These are phyloP conservation scores for Boletus coccyginus DNA, from an alignment of 768 basidiomycete species.

Conservation along the genomic window DNA sequence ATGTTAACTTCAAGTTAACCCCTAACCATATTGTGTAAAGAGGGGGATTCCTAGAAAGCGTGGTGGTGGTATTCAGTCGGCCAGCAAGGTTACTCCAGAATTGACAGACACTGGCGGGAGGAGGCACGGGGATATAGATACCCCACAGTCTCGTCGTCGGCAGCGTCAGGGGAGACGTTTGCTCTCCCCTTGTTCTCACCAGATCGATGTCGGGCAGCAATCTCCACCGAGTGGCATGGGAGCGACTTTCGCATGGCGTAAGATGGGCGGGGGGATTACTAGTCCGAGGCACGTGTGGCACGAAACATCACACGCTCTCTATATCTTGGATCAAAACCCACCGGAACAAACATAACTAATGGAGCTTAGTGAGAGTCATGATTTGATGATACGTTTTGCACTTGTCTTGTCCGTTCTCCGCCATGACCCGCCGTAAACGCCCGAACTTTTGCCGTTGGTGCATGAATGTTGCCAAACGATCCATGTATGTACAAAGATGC, in stretches of 20 bases:
- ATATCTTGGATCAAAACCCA: background rate
- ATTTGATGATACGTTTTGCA: too few species aligned
- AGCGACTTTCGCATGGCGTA: background rate
- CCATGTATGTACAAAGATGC: too few species aligned
- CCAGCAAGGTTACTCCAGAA: background rate
- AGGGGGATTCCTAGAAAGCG: too few species aligned
- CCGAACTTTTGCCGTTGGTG: background rate
- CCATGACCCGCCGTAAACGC: background rate
- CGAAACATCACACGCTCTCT: too few species aligned
- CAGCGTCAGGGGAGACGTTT: background rate
- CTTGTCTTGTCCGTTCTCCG: background rate
- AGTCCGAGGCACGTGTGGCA: too few species aligned
- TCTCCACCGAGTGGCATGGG: background rate
- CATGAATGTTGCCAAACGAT: background rate
- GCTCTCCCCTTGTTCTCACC: background rate
- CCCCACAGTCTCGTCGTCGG: background rate
- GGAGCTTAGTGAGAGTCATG: background rate
- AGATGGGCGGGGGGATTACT: too few species aligned
- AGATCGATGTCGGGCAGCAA: background rate
- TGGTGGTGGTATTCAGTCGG: background rate
- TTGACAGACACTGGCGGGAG: background rate
- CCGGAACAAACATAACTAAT: background rate
- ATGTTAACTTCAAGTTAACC: too few species aligned
- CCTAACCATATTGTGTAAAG: background rate
- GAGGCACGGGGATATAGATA: background rate